These are phyloP conservation scores for Lactarius deliciosus DNA, from an alignment of 768 basidiomycete species.

Conservation along the genomic window DNA sequence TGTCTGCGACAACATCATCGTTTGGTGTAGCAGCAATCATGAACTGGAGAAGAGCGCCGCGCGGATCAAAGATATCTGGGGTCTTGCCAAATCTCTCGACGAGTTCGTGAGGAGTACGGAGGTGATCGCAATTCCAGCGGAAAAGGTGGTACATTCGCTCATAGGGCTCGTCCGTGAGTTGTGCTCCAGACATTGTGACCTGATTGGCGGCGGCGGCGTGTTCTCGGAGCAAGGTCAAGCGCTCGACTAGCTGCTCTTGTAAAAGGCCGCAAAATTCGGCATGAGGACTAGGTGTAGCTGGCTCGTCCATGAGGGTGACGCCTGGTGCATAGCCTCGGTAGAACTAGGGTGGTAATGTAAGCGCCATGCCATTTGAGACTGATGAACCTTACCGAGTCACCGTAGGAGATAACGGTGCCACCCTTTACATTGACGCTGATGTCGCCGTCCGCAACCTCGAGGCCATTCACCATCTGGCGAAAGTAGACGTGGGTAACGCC, in stretches of 20 bases:
- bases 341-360: conserved; percentile 51
- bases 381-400: conserved; percentile 34
- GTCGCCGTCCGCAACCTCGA: conserved; percentile 88
- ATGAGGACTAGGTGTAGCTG: conserved; percentile 42
- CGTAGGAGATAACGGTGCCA: conserved; percentile 18
- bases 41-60: conserved; percentile 70
- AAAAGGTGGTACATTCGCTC: conserved; percentile 48
- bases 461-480: conserved; percentile 77
- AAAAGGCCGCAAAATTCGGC: conserved; percentile 53
- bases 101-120: conserved; percentile 43
- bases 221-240: conserved; percentile 34
- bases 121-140: conserved; percentile 57
- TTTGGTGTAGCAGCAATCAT: conserved; percentile 72
- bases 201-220: conserved; percentile 31
- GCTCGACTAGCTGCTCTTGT: conserved; percentile 39
- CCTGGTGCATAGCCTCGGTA: conserved; percentile 60
- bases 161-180: conserved; percentile 29
- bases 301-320: conserved; percentile 33
- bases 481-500: conserved; percentile 90
- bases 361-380: not conserved
- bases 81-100: conserved; percentile 28
- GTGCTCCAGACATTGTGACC: conserved; percentile 41
- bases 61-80: conserved; percentile 37
- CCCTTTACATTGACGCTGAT: conserved; percentile 84
- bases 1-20: conserved; percentile 46